Conservation (phyloP, 257 asterid species). For the Nicotiana tabacum region DNA sequence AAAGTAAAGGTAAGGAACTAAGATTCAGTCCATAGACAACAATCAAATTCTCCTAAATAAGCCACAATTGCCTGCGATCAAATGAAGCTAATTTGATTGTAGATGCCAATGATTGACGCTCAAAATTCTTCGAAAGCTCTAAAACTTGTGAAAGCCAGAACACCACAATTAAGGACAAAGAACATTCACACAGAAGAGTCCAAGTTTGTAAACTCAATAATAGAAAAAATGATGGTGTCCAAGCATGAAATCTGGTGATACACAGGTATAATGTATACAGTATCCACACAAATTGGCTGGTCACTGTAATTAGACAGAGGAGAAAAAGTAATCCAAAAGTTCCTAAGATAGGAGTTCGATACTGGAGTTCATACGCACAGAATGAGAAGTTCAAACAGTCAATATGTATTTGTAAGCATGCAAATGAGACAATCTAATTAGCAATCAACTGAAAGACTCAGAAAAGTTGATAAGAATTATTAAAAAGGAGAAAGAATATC, state of each 20-base stretch:
- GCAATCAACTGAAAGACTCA: not conserved
- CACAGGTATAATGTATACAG: too few species aligned
- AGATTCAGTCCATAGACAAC: not conserved
- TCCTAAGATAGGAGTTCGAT: not conserved
- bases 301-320: not conserved
- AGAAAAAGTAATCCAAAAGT: not conserved
- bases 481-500: not conserved
- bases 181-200: too few species aligned
- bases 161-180: too few species aligned
- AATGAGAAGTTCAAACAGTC: not conserved
- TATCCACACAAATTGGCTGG: too few species aligned
- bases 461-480: not conserved
- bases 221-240: too few species aligned
- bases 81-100: not conserved
- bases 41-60: not conserved
- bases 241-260: too few species aligned
- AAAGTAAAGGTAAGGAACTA: not conserved
- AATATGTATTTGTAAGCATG: not conserved
- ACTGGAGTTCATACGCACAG: not conserved
- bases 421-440: not conserved
- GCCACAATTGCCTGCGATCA: not conserved
- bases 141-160: too few species aligned
- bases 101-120: not conserved
- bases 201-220: too few species aligned
- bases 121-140: too few species aligned